These are phyloP conservation scores for Neophaeococcomyces aloes DNA, from an alignment of 2,329 filamentous ascomycete genomes.

Conservation along the genomic window DNA sequence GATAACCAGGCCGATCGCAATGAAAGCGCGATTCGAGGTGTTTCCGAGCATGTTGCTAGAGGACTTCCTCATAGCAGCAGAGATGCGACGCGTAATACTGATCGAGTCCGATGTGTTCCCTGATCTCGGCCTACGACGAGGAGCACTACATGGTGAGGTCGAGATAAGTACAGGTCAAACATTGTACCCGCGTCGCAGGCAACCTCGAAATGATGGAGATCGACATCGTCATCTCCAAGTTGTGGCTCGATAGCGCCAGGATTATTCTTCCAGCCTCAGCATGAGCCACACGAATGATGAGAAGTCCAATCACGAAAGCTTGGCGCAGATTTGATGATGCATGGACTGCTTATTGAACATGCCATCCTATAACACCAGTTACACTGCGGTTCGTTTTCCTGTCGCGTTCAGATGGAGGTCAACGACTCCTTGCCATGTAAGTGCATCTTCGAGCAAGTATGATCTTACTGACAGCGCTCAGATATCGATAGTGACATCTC, in stretches of 20 bases:
- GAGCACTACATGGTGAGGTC: no score
- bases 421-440: conserved; percentile 17
- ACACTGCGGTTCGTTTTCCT: no score
- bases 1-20: neutral
- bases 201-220: no score
- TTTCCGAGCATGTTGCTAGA: neutral
- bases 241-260: conserved; percentile 55
- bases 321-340: conserved; percentile 16
- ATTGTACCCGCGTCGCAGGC: no score
- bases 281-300: conserved; percentile 1
- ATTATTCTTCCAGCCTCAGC: conserved; percentile 7
- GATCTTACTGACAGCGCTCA: conserved; percentile 30
- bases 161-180: no score
- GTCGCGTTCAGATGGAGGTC: no score
- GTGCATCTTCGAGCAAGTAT: neutral
- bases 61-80: conserved; percentile 42
- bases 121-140: no score
- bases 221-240: conserved; percentile 31
- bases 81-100: neutral
- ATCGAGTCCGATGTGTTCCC: no score
- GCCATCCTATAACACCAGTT: no score
- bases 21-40: neutral
- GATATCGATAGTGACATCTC: conserved; percentile 73
- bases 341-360: no score
- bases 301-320: neutral